Conservation (phyloP, 176 grass and related monocot species). For the Bonia amplexicaulis region DNA sequence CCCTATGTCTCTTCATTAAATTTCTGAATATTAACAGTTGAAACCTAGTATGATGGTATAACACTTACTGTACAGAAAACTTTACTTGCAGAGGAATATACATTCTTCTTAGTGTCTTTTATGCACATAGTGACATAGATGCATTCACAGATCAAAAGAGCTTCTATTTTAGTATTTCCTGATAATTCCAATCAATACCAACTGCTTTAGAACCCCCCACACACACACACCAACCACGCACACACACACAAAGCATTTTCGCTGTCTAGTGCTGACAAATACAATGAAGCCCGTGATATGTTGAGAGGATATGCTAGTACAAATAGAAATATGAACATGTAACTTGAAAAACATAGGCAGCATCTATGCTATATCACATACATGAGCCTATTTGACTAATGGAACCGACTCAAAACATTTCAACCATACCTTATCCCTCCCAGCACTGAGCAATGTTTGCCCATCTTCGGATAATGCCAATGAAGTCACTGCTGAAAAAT, state of each 20-base stretch:
- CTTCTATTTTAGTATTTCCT: background rate
- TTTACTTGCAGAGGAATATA: background rate
- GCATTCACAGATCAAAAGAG: background rate
- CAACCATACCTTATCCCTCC: constrained; percentile 71
- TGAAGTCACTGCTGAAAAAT: constrained; percentile 81
- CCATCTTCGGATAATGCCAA: constrained; percentile 79
- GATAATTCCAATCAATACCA: background rate
- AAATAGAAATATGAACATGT: background rate
- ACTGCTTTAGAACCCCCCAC: background rate
- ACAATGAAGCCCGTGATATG: background rate
- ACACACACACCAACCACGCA: too few relatives aligned
- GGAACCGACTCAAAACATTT: background rate
- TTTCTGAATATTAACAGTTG: background rate
- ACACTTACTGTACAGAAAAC: background rate
- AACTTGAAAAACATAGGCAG: background rate
- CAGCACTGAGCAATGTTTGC: constrained; percentile 72
- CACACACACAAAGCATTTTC: background rate
- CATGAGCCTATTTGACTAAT: background rate
- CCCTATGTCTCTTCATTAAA: background rate
- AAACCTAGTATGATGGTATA: background rate
- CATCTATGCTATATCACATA: background rate
- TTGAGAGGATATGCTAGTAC: background rate
- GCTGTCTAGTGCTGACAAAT: background rate
- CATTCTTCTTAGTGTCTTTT: background rate
- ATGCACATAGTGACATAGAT: background rate